Base-by-base conservation (phyloP, 2,329 filamentous ascomycete genomes). In the Fusarium domesticum region DNA sequence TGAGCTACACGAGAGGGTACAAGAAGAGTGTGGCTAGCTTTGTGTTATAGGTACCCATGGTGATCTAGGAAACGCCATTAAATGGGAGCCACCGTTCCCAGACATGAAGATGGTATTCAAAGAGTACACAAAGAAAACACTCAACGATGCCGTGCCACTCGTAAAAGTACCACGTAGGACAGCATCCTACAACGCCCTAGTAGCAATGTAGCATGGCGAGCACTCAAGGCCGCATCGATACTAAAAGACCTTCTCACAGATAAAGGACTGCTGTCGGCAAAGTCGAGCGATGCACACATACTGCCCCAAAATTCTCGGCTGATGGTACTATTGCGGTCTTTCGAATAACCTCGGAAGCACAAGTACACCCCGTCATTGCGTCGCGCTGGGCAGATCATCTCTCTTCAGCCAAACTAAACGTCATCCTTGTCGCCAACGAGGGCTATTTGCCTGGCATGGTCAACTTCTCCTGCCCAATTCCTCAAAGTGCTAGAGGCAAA, bases 301-400 rank as follows among this genome's bases (percentile, higher is more conserved):
- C 78, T 1, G 72, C 81, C 1, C 83, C 84, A 0, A 79, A 77
- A 53, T 85, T 86, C 64, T 83, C 78, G 4, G 65, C 70, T 4
- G 83, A 87, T 45, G 80, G 73, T 1, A 78, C 71, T 37, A 74
- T 87, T 11, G 83, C 82, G 0, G 77, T 86, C 0, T 71, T 87
- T 35, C 72, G 78, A 4, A 85, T 87, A 54, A 71, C 64, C 25
- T 83, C 77, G 1, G 64, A 68, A 18, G 78, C 80, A 2, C 83
- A 86, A 55, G 72, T 87, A 0, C 84, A 87, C 58, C 80, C 81
- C 0, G 73, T 86, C 3, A 83, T 87, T 43, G 83, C 83, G 2
- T 84, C 81, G 4, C 70, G 83, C 10, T 86, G 83, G 83, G 77
- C 82, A 1, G 77, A 79, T 0, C 72, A 79, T 50, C 66, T 87